Conservation (phyloP, 371 early-diverging fungal genomes). For the Funneliformis caledonium region DNA sequence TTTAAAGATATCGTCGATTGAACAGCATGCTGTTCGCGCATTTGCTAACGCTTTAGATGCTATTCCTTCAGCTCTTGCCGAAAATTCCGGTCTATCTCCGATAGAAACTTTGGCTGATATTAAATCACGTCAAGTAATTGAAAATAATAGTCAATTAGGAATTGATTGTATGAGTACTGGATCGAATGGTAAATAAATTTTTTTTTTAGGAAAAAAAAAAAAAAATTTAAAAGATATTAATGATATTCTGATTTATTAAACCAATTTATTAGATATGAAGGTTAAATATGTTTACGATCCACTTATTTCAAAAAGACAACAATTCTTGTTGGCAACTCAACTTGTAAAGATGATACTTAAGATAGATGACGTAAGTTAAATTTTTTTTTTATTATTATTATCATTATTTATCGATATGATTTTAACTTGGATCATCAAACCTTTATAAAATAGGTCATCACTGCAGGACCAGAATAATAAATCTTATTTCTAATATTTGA, state of each 20-base stretch:
- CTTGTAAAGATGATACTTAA: slow-evolving; percentile 98
- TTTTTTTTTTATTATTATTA: not conserved
- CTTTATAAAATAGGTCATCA: not conserved
- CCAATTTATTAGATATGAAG: slow-evolving; percentile 82
- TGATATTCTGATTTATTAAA: not conserved
- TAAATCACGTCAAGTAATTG: slow-evolving; percentile 91
- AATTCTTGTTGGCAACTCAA: slow-evolving; percentile 98
- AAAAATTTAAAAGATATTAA: not conserved
- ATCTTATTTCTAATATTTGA: too few relatives aligned
- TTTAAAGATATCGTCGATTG: slow-evolving; percentile 78
- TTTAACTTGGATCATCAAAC: not conserved
- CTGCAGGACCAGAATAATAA: not conserved
- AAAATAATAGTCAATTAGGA: slow-evolving; percentile 87
- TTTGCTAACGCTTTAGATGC: slow-evolving; percentile 98
- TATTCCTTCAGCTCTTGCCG: slow-evolving; percentile 96
- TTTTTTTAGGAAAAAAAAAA: slow-evolving; percentile 13
- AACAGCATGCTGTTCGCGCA: slow-evolving; percentile 98
- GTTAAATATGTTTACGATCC: slow-evolving; percentile 98
- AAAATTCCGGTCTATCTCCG: slow-evolving; percentile 97
- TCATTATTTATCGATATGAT: not conserved
- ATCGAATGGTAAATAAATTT: slow-evolving; percentile 66
- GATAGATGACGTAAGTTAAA: slow-evolving; percentile 87
- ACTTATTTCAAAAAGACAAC: slow-evolving; percentile 98
- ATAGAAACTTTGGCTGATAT: slow-evolving; percentile 94
- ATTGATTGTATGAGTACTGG: slow-evolving; percentile 95